Evolutionary conservation across 495 filamentous ascomycete species (phyloP).

Genomic region (Penicillium atrosanguineum): DNA sequence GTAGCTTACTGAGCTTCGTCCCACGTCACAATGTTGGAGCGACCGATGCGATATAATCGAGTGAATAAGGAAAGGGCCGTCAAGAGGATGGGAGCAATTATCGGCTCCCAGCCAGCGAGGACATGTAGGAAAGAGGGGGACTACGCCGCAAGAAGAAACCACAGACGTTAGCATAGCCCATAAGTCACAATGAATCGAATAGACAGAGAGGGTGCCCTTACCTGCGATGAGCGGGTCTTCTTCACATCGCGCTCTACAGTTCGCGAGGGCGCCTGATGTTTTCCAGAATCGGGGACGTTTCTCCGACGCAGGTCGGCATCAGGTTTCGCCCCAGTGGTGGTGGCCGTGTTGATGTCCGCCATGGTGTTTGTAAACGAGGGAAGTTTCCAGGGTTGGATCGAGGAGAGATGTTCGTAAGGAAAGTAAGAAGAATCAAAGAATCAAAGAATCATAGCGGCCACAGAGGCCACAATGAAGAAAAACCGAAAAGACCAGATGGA

Average conservation of each 20-base stretch:
- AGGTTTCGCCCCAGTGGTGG: slow-evolving; percentile 65
- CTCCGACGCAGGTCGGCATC: slow-evolving; percentile 70
- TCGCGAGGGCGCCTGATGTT: slow-evolving; percentile 30
- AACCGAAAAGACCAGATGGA: slow-evolving; percentile 2
- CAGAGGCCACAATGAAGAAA: slow-evolving; percentile 10
- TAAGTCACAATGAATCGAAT: not conserved
- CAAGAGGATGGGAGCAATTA: slow-evolving; percentile 85
- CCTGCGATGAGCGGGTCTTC: slow-evolving; percentile 50
- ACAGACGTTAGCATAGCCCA: not conserved
- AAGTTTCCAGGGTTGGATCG: slow-evolving; percentile 1
- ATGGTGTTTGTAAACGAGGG: slow-evolving; percentile 17
- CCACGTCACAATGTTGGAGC: slow-evolving; percentile 96
- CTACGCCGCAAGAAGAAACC: slow-evolving; percentile 11
- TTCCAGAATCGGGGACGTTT: slow-evolving; percentile 59
- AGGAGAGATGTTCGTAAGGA: slow-evolving; percentile 1
- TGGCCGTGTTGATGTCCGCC: slow-evolving; percentile 34
- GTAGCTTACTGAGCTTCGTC: slow-evolving; percentile 88
- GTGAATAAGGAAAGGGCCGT: slow-evolving; percentile 90
- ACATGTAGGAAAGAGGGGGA: slow-evolving; percentile 51
- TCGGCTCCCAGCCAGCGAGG: slow-evolving; percentile 77
- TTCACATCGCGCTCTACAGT: slow-evolving; percentile 56
- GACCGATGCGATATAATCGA: slow-evolving; percentile 89
- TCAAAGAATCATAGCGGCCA: slow-evolving; percentile 15
- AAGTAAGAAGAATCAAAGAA: slow-evolving; percentile 4
- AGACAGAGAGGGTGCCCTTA: slow-evolving; percentile 8